Evolutionary conservation across 371 early-diverging fungal genomes (phyloP).

Genomic region (Mucor saturninus): DNA sequence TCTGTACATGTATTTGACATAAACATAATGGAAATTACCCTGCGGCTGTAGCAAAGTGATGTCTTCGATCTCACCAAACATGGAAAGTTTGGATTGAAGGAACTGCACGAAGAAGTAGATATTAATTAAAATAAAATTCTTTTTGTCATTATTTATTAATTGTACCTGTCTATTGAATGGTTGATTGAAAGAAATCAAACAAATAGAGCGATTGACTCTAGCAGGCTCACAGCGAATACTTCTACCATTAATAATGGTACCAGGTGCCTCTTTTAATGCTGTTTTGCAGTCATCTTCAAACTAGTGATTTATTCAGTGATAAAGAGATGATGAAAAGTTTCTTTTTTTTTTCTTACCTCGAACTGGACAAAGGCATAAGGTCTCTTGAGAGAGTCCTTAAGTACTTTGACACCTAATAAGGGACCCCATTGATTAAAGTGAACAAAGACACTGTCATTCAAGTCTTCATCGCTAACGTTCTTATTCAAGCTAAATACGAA

Average conservation of each 20-base stretch:
- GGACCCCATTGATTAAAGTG: constrained; percentile 76
- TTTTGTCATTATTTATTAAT: too few species aligned
- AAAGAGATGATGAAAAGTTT: background rate
- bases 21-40: constrained; percentile 61
- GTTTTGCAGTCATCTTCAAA: constrained; percentile 56
- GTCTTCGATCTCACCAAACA: constrained; percentile 77
- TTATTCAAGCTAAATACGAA: constrained; percentile 18
- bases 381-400: constrained; percentile 78
- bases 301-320: constrained; percentile 1
- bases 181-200: constrained; percentile 57
- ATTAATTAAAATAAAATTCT: background rate
- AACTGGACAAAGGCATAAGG: constrained; percentile 90
- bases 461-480: constrained; percentile 33
- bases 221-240: constrained; percentile 86
- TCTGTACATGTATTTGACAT: constrained; percentile 76
- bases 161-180: constrained; percentile 49
- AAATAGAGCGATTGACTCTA: constrained; percentile 82
- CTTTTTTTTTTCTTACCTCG: constrained; percentile 46
- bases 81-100: constrained; percentile 13
- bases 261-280: constrained; percentile 73
- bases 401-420: constrained; percentile 75
- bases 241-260: constrained; percentile 71
- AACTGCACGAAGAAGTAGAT: constrained; percentile 8
- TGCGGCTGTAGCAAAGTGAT: constrained; percentile 58
- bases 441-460: constrained; percentile 61